These are phyloP conservation scores for Diaporthe caulivora DNA, from an alignment of 2,329 filamentous ascomycete species.

Conservation along the genomic window DNA sequence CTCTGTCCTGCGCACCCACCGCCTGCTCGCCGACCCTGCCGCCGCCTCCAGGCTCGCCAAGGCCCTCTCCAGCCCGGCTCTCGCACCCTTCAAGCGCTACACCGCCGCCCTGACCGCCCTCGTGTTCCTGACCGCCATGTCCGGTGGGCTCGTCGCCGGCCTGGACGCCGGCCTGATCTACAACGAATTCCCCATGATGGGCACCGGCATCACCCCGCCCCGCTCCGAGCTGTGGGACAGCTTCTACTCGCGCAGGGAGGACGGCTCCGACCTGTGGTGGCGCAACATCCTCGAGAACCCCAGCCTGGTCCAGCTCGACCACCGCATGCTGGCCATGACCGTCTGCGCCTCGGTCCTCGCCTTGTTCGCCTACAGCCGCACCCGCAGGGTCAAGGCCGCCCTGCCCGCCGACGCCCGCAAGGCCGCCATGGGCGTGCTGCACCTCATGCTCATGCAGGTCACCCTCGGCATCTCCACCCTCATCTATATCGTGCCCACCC, in stretches of 20 bases:
- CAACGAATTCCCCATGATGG: slow-evolving; percentile 99
- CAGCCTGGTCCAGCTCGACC: slow-evolving; percentile 93
- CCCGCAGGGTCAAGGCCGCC: slow-evolving; percentile 66
- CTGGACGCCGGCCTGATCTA: slow-evolving; percentile 98
- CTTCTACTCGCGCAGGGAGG: slow-evolving; percentile 85
- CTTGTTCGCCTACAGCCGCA: slow-evolving; percentile 84
- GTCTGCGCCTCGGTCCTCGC: slow-evolving; percentile 86
- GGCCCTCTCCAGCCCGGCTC: slow-evolving; percentile 73
- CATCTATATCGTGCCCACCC: slow-evolving; percentile 92
- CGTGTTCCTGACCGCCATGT: slow-evolving; percentile 92
- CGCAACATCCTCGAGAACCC: slow-evolving; percentile 98
- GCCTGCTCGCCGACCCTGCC: slow-evolving; percentile 76
- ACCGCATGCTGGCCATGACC: slow-evolving; percentile 90
- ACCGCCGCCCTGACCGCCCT: slow-evolving; percentile 79
- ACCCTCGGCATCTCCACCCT: slow-evolving; percentile 89
- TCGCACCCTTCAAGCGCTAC: slow-evolving; percentile 79
- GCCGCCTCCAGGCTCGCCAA: slow-evolving; percentile 71
- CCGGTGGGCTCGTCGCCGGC: slow-evolving; percentile 91
- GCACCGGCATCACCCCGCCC: slow-evolving; percentile 83
- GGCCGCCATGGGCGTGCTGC: slow-evolving; percentile 83
- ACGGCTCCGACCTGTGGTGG: slow-evolving; percentile 91
- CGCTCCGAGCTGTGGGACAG: slow-evolving; percentile 84
- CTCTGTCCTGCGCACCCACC: slow-evolving; percentile 82
- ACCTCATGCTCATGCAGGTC: slow-evolving; percentile 85
- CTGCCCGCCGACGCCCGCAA: slow-evolving; percentile 75